phyloP scores from a whole-genome alignment of 176 grass and related monocot genomes.

The Aegilops longissima region DNA sequence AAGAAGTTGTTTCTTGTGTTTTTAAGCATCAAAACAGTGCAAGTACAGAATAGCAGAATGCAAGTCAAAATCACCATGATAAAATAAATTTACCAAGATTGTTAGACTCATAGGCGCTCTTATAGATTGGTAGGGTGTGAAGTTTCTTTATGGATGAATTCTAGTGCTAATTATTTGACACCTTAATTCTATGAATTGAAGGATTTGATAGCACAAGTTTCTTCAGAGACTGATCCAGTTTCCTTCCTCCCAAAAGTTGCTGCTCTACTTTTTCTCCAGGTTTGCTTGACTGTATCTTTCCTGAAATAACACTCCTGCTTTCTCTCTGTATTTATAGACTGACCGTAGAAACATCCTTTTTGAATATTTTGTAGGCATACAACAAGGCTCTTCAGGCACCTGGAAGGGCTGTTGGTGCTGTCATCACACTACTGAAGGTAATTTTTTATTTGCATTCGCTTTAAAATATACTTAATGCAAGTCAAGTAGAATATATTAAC shows the following conservation, averaged over 20 bases:
- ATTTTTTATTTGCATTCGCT: not conserved
- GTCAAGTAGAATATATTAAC: not conserved
- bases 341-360: constrained; percentile 7
- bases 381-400: constrained; percentile 91
- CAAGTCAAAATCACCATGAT: constrained; percentile 4
- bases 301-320: not conserved
- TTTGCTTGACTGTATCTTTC: constrained; percentile 28
- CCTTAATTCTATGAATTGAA: constrained; percentile 40
- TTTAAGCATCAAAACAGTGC: not conserved
- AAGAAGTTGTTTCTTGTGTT: not conserved
- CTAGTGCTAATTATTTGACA: constrained; percentile 29
- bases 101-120: not conserved
- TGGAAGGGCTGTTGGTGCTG: constrained; percentile 76
- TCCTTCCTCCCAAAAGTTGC: constrained; percentile 82
- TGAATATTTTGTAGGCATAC: constrained; percentile 54
- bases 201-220: constrained; percentile 83
- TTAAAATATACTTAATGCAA: not conserved
- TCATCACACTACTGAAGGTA: constrained; percentile 78
- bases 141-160: constrained; percentile 10
- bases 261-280: constrained; percentile 87
- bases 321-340: not conserved
- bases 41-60: not conserved
- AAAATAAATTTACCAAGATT: not conserved
- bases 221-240: constrained; percentile 83
- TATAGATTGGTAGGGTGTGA: not conserved